Conservation (phyloP, 2,329 filamentous ascomycete genomes). For the Tolypocladium sp. region DNA sequence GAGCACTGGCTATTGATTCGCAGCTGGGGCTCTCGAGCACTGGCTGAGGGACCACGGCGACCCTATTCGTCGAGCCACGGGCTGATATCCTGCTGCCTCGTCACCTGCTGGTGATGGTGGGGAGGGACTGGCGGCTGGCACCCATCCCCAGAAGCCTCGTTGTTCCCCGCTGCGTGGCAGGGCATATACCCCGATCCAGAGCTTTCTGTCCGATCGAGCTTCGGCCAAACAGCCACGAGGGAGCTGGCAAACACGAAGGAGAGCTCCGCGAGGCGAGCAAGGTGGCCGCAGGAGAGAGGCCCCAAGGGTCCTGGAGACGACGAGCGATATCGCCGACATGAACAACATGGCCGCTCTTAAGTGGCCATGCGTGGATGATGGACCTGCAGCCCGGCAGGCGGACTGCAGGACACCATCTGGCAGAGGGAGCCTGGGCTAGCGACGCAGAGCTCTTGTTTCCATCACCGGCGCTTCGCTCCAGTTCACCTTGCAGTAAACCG, state of each 20-base stretch:
- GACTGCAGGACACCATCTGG: background rate
- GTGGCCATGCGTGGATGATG: background rate
- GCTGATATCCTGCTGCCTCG: background rate
- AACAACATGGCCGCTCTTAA: background rate
- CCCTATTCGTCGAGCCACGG: background rate
- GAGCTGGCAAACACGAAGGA: background rate
- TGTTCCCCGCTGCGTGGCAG: background rate
- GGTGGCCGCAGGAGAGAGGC: background rate
- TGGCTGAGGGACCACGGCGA: background rate
- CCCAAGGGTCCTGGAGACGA: background rate
- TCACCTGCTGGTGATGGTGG: background rate
- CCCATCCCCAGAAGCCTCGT: background rate
- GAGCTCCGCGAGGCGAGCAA: background rate
- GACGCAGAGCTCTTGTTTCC: background rate
- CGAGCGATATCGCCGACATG: background rate
- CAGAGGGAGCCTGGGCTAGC: background rate
- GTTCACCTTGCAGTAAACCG: background rate
- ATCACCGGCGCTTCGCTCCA: background rate
- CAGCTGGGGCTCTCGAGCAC: background rate
- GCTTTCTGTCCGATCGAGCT: background rate
- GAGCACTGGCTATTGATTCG: background rate
- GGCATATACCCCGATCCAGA: background rate
- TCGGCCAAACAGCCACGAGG: background rate
- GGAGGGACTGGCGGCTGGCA: background rate
- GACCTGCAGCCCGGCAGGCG: background rate